phyloP scores from a whole-genome alignment of 2,329 filamentous ascomycete species.

The Alternaria postmessia region DNA sequence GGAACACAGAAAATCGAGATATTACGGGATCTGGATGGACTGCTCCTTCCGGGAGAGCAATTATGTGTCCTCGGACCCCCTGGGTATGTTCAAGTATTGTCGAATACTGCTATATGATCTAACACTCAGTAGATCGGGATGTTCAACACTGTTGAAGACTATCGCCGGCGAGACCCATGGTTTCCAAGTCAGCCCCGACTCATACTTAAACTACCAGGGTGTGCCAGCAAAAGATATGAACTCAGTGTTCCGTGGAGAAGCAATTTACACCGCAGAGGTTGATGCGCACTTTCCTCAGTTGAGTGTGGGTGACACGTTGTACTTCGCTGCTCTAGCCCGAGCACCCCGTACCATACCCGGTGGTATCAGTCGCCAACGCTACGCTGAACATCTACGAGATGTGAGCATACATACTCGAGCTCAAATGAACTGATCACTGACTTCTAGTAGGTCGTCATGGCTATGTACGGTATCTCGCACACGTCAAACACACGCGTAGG shows the following conservation, averaged over 20 bases:
- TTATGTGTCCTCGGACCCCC: conserved; percentile 76
- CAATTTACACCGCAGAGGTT: conserved; percentile 83
- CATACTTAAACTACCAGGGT: conserved; percentile 83
- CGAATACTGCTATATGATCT: background rate
- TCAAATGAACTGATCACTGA: background rate
- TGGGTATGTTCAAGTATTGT: conserved; percentile 30
- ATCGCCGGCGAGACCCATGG: conserved; percentile 83
- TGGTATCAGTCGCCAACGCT: conserved; percentile 63
- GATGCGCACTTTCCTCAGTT: conserved; percentile 81
- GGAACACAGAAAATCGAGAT: conserved; percentile 68
- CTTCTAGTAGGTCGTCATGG: conserved; percentile 66
- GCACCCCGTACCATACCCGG: conserved; percentile 67
- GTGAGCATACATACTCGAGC: conserved; percentile 2
- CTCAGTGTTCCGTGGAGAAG: conserved; percentile 77
- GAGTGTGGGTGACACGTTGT: conserved; percentile 77
- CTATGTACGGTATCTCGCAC: conserved; percentile 76
- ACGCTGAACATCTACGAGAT: conserved; percentile 69
- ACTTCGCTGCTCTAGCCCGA: conserved; percentile 70
- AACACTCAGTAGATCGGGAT: conserved; percentile 60
- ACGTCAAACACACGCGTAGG: conserved; percentile 74
- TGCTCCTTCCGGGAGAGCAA: conserved; percentile 75
- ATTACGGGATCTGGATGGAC: conserved; percentile 69
- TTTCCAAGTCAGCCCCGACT: conserved; percentile 72
- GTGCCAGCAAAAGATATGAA: conserved; percentile 76
- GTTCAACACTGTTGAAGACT: conserved; percentile 83